These are phyloP conservation scores for Pythium rhizo-oryzae DNA, from an alignment of 352 stramenopile species.

Conservation along the genomic window DNA sequence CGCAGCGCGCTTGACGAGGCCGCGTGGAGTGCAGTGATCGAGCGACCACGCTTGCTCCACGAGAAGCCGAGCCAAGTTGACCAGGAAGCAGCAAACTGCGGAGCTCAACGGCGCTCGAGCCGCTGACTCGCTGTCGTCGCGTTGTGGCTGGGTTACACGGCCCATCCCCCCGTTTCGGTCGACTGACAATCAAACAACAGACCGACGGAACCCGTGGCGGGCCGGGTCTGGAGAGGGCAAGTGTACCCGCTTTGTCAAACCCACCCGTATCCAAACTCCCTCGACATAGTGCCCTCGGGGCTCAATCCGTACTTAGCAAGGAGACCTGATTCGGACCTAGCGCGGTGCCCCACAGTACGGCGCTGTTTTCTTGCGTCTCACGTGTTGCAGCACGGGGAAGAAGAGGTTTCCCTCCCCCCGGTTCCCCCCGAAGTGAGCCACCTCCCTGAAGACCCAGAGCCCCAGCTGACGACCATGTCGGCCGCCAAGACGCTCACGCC, in stretches of 20 bases:
- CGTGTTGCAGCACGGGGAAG: background rate
- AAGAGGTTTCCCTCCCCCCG: background rate
- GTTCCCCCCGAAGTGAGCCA: conserved; percentile 7
- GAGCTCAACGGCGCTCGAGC: too few species aligned
- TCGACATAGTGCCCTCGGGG: background rate
- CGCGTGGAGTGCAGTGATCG: too few species aligned
- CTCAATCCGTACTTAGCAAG: background rate
- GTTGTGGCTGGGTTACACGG: background rate
- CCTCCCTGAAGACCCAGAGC: background rate
- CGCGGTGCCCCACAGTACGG: background rate
- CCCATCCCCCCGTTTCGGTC: background rate
- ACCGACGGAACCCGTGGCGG: too few species aligned
- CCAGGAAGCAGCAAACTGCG: background rate
- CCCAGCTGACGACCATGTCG: background rate
- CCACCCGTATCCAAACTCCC: background rate
- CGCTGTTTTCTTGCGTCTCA: conserved; percentile 1
- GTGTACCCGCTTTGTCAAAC: background rate
- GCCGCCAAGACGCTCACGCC: conserved; percentile 23
- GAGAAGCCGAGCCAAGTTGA: background rate
- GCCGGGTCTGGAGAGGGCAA: too few species aligned
- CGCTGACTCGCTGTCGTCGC: conserved; percentile 2
- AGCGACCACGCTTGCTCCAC: too few species aligned
- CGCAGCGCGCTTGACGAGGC: too few species aligned
- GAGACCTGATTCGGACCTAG: background rate
- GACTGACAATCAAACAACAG: conserved; percentile 4